Conservation (phyloP, 2,329 filamentous ascomycete species). For the Verticillium dahliae region DNA sequence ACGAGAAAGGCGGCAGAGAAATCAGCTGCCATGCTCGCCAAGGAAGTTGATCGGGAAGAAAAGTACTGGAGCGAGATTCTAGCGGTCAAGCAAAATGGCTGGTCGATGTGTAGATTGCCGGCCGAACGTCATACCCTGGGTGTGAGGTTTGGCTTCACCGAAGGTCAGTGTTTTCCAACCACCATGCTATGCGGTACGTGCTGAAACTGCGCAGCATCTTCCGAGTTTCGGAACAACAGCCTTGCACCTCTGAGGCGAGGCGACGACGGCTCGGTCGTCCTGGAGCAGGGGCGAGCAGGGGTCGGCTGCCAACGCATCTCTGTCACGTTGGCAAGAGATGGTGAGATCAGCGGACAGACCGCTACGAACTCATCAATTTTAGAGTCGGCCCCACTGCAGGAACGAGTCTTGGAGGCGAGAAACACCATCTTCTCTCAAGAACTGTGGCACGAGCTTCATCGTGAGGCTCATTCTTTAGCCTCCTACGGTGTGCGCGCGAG, state of each 20-base stretch:
- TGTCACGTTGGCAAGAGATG: conserved; percentile 57
- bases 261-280: conserved; percentile 65
- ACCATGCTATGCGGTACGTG: neutral
- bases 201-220: conserved; percentile 36
- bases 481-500: conserved; percentile 63
- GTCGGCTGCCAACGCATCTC: conserved; percentile 54
- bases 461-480: conserved; percentile 69
- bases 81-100: conserved; percentile 74
- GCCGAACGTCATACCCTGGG: conserved; percentile 67
- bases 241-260: conserved; percentile 72
- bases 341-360: conserved; percentile 50
- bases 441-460: conserved; percentile 80
- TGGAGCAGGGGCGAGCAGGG: conserved; percentile 57
- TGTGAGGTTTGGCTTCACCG: conserved; percentile 84
- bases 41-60: conserved; percentile 72
- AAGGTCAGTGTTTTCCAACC: conserved; percentile 41
- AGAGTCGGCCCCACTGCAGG: conserved; percentile 55
- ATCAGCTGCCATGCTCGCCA: conserved; percentile 65
- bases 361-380: conserved; percentile 43
- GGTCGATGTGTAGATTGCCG: conserved; percentile 76
- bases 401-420: conserved; percentile 65
- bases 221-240: conserved; percentile 61
- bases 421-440: conserved; percentile 81
- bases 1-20: conserved; percentile 68
- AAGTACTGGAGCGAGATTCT: conserved; percentile 87